These are phyloP conservation scores for Coffea eugenioides DNA, from an alignment of 257 asterid species.

Conservation along the genomic window DNA sequence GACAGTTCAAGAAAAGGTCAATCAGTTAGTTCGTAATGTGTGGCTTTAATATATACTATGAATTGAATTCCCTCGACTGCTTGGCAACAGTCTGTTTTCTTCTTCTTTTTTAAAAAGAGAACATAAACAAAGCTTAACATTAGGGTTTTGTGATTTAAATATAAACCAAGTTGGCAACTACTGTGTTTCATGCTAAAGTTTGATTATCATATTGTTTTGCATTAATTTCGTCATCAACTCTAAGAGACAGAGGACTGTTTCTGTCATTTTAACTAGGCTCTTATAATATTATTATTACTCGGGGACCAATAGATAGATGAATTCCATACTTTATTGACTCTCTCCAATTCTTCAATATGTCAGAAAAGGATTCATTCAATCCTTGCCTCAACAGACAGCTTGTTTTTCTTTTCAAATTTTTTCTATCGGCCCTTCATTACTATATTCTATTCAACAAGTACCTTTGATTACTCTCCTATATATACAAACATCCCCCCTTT, in stretches of 20 bases:
- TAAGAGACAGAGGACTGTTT: not conserved
- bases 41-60: too few species aligned
- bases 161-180: conserved; percentile 13
- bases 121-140: not conserved
- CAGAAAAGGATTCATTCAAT: conserved; percentile 51
- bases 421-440: conserved; percentile 13
- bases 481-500: conserved; percentile 12
- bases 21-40: not conserved
- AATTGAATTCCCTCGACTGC: not conserved
- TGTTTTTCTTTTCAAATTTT: conserved; percentile 10
- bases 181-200: not conserved
- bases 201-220: not conserved
- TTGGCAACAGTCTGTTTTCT: not conserved
- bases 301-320: conserved; percentile 43
- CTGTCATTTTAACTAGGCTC: conserved; percentile 10
- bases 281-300: not conserved
- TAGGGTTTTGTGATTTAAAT: not conserved
- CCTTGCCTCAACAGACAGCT: conserved; percentile 45
- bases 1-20: not conserved
- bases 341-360: conserved; percentile 38
- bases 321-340: conserved; percentile 42
- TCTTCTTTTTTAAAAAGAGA: not conserved
- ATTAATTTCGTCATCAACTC: not conserved
- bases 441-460: not conserved
- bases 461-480: conserved; percentile 9